Evolutionary conservation across 306 rosid genomes (phyloP).

Genomic region (Dalbergia cultrata): DNA sequence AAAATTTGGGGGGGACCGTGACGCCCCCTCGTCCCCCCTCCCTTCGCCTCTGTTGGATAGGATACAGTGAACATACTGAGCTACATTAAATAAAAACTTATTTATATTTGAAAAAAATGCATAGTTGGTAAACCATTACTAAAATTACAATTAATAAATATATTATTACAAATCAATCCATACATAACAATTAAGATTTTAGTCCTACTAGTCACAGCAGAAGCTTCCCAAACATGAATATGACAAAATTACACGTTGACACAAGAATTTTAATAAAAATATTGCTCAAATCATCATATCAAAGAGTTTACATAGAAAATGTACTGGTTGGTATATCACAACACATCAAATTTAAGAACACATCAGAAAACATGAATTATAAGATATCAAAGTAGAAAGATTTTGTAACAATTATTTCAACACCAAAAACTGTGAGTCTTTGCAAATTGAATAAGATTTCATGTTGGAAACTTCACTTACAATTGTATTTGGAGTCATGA

Average conservation of each 20-base stretch:
- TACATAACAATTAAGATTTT: not conserved
- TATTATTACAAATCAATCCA: constrained; percentile 1
- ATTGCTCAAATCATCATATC: not conserved
- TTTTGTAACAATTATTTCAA: constrained; percentile 15
- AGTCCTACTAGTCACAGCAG: constrained; percentile 13
- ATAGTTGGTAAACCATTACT: too few relatives aligned
- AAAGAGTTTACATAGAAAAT: not conserved
- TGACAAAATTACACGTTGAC: not conserved
- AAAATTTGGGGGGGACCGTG: too few relatives aligned
- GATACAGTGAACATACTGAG: not conserved
- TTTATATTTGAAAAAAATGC: too few relatives aligned
- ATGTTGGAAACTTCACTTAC: constrained; percentile 61
- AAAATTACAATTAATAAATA: too few relatives aligned
- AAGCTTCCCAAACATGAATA: not conserved
- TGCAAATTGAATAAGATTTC: constrained; percentile 16
- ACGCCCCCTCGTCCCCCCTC: too few relatives aligned
- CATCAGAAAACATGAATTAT: not conserved
- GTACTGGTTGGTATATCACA: not conserved
- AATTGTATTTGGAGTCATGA: constrained; percentile 93
- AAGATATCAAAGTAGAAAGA: constrained; percentile 4
- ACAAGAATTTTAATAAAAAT: not conserved
- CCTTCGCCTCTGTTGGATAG: too few relatives aligned
- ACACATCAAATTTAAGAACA: constrained; percentile 10
- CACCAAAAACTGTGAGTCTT: not conserved
- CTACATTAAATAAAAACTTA: not conserved